phyloP scores from a whole-genome alignment of 768 basidiomycete species.

The Trametes cubensis region DNA sequence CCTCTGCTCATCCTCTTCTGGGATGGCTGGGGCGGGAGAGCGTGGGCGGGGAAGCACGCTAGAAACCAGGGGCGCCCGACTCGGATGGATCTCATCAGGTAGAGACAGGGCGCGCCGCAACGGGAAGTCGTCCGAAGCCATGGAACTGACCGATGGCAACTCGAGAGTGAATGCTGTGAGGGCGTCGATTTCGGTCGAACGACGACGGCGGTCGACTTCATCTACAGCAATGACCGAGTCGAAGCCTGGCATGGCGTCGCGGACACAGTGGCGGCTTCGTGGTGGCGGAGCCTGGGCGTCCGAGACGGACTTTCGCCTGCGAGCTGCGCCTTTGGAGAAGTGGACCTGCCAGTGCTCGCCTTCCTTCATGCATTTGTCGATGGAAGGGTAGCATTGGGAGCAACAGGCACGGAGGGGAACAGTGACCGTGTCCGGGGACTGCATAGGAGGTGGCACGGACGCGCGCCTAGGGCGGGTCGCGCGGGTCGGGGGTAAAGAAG shows the following conservation, averaged over 20 bases:
- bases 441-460: conserved; percentile 20
- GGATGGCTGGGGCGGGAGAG: conserved; percentile 7
- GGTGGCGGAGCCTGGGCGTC: conserved; percentile 20
- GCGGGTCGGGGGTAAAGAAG: conserved; percentile 11
- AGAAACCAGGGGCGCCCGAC: neutral
- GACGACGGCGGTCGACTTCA: conserved; percentile 62
- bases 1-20: conserved; percentile 38
- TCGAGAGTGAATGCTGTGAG: conserved; percentile 14
- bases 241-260: conserved; percentile 27
- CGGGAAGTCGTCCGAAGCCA: conserved; percentile 4
- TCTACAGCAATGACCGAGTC: conserved; percentile 54
- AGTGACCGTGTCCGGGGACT: conserved; percentile 44
- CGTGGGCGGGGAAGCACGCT: conserved; percentile 11
- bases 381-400: conserved; percentile 57
- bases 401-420: conserved; percentile 77
- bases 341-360: conserved; percentile 64
- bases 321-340: conserved; percentile 63
- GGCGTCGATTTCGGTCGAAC: conserved; percentile 33
- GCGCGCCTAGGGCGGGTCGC: conserved; percentile 23
- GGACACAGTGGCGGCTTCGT: conserved; percentile 25
- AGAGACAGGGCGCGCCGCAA: conserved; percentile 22
- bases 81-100: conserved; percentile 9
- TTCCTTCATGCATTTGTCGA: conserved; percentile 56
- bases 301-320: conserved; percentile 48
- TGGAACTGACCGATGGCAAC: neutral